Evolutionary conservation across 2,329 filamentous ascomycete species (phyloP), one percentile per base, ranked within the genome.

Genomic region (Lecanicillium sp.): DNA sequence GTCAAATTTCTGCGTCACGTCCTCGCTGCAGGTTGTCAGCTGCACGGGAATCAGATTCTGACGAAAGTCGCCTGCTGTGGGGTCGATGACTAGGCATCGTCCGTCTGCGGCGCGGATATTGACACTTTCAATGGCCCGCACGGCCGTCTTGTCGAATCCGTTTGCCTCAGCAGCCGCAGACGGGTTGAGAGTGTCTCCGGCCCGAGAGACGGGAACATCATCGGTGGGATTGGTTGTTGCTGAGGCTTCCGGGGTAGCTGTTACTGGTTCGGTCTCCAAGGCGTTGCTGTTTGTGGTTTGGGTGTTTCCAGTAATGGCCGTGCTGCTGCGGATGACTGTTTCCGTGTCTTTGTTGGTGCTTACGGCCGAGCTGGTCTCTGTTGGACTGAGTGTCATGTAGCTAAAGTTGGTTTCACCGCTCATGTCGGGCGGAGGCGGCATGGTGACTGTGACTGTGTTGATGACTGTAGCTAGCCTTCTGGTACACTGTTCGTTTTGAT

Each of bases 11-110:
- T 73, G 65, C 36, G 65, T 67, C 4, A 61, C 53, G 4, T 62
- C 59, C 22, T 63, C 67, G 20, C 56, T 53, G 52, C 71, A 75
- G 19, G 54, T 51, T 8, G 64, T 63, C 9, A 72, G 48, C 16
- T 59, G 57, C 8, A 74, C 53, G 2, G 70, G 70, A 36, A 73
- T 71, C 33, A 74, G 56, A 46, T 75, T 75, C 52, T 68, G 58
- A 5, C 70, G 66, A 52, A 73, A 74, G 46, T 75, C 70, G 27
- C 70, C 71, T 1, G 68, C 69, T 2, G 67, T 67, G 1, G 68
- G 65, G 46, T 74, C 66, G 32, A 73, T 52, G 25, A 63, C 71
- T n/a, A 74, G 58, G 42, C 70, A 75, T 37, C 67, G 60, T 18
- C 70, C 70, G 43, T 68, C 63, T 9, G 67, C 54, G 1, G 68